Base-by-base conservation (phyloP, 805 yeast genomes). In the Dipodascus geniculatus region DNA sequence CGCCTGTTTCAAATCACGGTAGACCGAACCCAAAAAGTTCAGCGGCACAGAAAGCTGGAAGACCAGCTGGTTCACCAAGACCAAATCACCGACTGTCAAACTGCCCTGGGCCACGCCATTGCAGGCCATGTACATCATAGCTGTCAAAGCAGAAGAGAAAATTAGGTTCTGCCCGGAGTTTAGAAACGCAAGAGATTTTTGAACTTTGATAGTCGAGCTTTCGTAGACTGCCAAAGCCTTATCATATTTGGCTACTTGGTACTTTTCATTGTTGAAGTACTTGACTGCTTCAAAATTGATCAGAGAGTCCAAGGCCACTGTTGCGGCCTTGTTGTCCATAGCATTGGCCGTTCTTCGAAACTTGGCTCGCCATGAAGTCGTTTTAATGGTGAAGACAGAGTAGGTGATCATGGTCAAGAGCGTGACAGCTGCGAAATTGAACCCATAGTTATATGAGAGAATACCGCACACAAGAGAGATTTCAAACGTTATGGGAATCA, bases 71-170 rank as follows among this genome's bases (percentile, higher is more conserved):
- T 93, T 93, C 59, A 93, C 91, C 56, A 93, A 74, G 20, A 93
- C 98, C 63, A 93, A 74, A 66, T 93, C 99, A 60, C 99, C 99
- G 20, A 93, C 97, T 0, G 95, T 84, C 53, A 93, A 72, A 0
- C 79, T 68, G 0, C 96, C 96, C 2, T 78, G 68, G 14, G 88
- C 81, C n/a, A 93, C 93, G 23, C 98, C 98, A 53, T 82, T 80
- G 62, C 96, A 87, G 16, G 96, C 97, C 95, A 93, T 83, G 67
- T 87, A 93, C 99, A 93, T 93, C 95, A 93, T 93, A 1, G 83
- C 86, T 1, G 99, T 93, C 58, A 93, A 72, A 1, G 99, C 98
- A 44, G 86, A 69, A 0, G 97, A 87, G 70, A 85, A 85, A 22
- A 85, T 84, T 53, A 84, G 61, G 64, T 82, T 83, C 67, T 85